Percentiles rank a stretch among this genome's conserved stretches.
phyloP scores from a whole-genome alignment of 2,329 filamentous ascomycete species.

The Sporothrix inflata region DNA sequence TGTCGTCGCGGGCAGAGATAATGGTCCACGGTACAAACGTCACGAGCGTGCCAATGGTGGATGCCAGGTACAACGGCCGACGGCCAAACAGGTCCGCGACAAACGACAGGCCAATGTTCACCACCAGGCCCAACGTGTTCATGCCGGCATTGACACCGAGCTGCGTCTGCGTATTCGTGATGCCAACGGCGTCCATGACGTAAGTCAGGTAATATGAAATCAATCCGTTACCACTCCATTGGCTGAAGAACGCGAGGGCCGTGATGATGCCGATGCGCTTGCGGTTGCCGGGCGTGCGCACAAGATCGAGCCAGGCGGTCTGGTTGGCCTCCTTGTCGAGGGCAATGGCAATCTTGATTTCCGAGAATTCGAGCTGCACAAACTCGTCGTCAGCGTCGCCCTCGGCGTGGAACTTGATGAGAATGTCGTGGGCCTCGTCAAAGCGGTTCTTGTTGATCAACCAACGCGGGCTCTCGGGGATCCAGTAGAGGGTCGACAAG shows the following conservation, averaged over 20 bases:
- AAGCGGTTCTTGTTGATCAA: neutral
- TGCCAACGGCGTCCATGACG: conserved; percentile 4
- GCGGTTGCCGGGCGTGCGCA: conserved; percentile 11
- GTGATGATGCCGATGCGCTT: conserved; percentile 10
- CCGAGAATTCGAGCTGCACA: neutral
- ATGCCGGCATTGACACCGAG: conserved; percentile 16
- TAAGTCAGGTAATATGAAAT: neutral
- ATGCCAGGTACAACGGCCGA: neutral
- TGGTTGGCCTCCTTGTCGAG: conserved; percentile 9
- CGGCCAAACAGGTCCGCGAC: conserved; percentile 7
- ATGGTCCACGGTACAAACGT: neutral
- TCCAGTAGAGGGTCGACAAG: neutral
- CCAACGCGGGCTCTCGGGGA: conserved; percentile 18
- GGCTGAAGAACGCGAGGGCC: conserved; percentile 2
- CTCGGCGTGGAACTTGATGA: conserved; percentile 7
- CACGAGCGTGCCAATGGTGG: conserved; percentile 1
- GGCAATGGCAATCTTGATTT: conserved; percentile 11
- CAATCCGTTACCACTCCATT: neutral
- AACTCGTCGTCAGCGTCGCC: neutral
- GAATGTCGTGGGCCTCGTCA: conserved; percentile 4
- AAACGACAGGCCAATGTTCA: neutral
- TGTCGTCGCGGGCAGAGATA: neutral
- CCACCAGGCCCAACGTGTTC: neutral
- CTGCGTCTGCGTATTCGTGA: conserved; percentile 2
- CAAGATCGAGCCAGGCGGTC: conserved; percentile 7